Base-by-base conservation (phyloP, 2,329 filamentous ascomycete genomes). In the Cercospora beticola region DNA sequence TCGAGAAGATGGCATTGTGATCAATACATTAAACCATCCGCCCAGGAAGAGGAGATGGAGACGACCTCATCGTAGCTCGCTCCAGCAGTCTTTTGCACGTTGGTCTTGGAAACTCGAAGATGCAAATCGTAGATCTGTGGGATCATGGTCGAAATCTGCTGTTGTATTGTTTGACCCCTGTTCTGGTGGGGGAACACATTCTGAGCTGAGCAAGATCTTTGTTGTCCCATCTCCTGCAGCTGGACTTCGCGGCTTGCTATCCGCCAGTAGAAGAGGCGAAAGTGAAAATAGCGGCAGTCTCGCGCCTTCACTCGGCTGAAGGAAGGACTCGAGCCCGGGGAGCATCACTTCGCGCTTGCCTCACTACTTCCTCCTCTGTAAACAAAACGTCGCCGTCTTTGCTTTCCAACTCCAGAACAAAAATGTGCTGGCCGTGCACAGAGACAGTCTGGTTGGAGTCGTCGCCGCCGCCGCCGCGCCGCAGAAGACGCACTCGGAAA, bases 381-480 rank as follows among this genome's bases (percentile, higher is more conserved):
- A 16, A 23, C 26, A 54, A 12, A 52, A 1, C 46, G 9, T 23
- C 36, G 23, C 63, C 52, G 12, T 26, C 23, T 18, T 30, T 18
- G 18, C 33, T n/a, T 12, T 6, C 40, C 31, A 16, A 26, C 23
- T 33, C 31, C 21, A 43, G 30, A 46, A 33, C 52, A 18, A 52
- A 28, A 49, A 70, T 70, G 69, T 77, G 74, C 68, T 78, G 76
- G 75, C 75, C 75, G 6, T 77, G 74, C 36, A 71, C 73, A 40
- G 75, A 77, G 62, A 68, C 73, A 21, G 46, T 52, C n/a, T 74
- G 69, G 68, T 71, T 77, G n/a, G 75, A 76, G 68, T 70, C 73
- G 33, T 70, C 70, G 12, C 71, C 71, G 21, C 63, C 71, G 21
- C 63, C 67, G 26, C 65, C 67, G 23, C 70, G 54, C 36, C 64